phyloP scores from a whole-genome alignment of 129 eudicot genomes.

The Rutidosis leptorrhynchoides region DNA sequence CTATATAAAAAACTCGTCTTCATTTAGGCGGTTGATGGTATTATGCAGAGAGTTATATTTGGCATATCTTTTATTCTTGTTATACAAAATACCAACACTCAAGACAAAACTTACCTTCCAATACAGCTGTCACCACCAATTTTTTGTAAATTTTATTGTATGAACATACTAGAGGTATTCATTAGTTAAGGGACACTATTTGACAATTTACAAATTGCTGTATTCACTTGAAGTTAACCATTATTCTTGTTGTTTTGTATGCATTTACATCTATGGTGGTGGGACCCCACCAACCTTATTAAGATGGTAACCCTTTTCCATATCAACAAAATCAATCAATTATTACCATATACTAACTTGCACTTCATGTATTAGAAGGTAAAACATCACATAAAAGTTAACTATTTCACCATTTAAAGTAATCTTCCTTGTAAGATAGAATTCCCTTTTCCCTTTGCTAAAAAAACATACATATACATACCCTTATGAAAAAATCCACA shows the following conservation, averaged over 20 bases:
- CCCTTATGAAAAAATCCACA: slow-evolving; percentile 15
- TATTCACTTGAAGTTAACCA: slow-evolving; percentile 17
- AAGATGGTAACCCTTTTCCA: slow-evolving; percentile 34
- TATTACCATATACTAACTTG: background rate
- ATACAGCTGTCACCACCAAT: slow-evolving; percentile 22
- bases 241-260: slow-evolving; percentile 33
- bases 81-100: slow-evolving; percentile 9
- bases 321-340: background rate
- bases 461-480: slow-evolving; percentile 26
- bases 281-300: slow-evolving; percentile 31
- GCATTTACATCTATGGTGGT: slow-evolving; percentile 33
- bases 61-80: slow-evolving; percentile 10
- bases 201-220: slow-evolving; percentile 20
- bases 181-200: slow-evolving; percentile 13
- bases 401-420: slow-evolving; percentile 23
- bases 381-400: background rate
- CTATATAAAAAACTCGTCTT: too few relatives aligned
- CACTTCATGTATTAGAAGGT: slow-evolving; percentile 21
- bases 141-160: background rate
- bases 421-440: slow-evolving; percentile 29
- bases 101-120: slow-evolving; percentile 18
- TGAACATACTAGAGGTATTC: background rate
- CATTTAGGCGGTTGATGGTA: too few relatives aligned
- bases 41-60: background rate
- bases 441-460: slow-evolving; percentile 21